Base-by-base conservation (phyloP, 108 stramenopile genomes). In the Discostella pseudostelligera region DNA sequence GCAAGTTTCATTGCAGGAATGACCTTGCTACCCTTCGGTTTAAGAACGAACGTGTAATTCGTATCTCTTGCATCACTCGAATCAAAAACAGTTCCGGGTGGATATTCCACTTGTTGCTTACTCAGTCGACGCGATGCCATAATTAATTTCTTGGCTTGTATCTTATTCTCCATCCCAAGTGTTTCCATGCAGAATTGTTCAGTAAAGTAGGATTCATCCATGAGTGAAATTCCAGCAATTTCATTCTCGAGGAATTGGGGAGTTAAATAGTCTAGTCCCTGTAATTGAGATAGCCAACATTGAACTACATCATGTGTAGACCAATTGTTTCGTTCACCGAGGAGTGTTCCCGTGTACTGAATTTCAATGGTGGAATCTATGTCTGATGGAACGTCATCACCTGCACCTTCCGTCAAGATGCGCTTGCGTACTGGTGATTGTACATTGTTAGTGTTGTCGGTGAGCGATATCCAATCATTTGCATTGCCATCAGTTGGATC, bases 141-240 rank as follows among this genome's bases (percentile, higher is more conserved):
- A 67, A 84, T 32, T 0, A 83, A 46, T 56, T 88, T 88, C 47
- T 88, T 88, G 50, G 80, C 78, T 64, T 80, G 67, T 28, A 88
- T 85, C 49, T 80, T 85, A 44, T 67, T 72, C 0, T 29, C 26
- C 25, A 82, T 67, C 5, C 67, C 80, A 13, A 81, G 56, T 42
- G 37, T 46, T 10, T 65, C 28, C 7, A 67, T 24, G 20, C 83
- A 79, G 70, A 58, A 83, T 17, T 62, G 67, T 67, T 88, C 87
- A 4, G 82, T 85, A 21, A 85, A 82, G n/a, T 56, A 28, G 35
- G 69, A 37, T 7, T 42, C 56, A 46, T 84, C 69, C 26, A 79
- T 49, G 7, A 88, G 68, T n/a, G 51, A 63, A 0, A 36, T 3
- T 1, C 68, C 81, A 49, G 81, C 83, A 45, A 88, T 65, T 11